Conservation (phyloP, 371 early-diverging fungal species). For the Nematocida sp. region DNA sequence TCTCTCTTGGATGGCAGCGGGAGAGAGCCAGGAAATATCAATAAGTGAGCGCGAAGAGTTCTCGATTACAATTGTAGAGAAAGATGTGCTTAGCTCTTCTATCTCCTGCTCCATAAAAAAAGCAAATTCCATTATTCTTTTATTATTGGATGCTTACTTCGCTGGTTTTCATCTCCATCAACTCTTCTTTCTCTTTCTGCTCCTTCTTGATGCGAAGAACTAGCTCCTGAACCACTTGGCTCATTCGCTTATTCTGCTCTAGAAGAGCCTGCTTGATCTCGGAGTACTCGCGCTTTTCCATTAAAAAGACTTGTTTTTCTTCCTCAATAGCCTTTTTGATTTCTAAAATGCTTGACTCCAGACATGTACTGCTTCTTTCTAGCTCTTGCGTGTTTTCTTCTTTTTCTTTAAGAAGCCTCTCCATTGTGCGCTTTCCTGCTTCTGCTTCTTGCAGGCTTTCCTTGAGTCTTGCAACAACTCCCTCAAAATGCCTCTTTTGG, state of each 20-base stretch:
- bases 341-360: constrained; percentile 29
- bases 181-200: constrained; percentile 19
- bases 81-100: not conserved
- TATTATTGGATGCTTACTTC: not conserved
- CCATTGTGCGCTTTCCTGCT: constrained; percentile 1
- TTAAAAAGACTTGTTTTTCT: constrained; percentile 16
- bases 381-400: constrained; percentile 5
- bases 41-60: constrained; percentile 43
- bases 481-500: constrained; percentile 52
- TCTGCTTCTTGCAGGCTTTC: not conserved
- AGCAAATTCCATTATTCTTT: not conserved
- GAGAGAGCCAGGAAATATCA: constrained; percentile 45
- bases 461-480: not conserved
- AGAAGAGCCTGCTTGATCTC: constrained; percentile 21
- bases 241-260: constrained; percentile 42
- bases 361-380: constrained; percentile 12
- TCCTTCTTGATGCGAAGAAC: constrained; percentile 36
- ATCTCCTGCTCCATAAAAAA: not conserved
- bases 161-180: not conserved
- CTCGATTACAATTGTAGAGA: constrained; percentile 1
- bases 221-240: constrained; percentile 42
- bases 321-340: constrained; percentile 44
- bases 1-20: not conserved
- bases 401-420: constrained; percentile 19
- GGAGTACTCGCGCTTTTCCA: constrained; percentile 28